Percentiles rank a stretch among this genome's conserved stretches.
Conservation (phyloP, 2,329 filamentous ascomycete genomes). For the Fusarium tupiense region DNA sequence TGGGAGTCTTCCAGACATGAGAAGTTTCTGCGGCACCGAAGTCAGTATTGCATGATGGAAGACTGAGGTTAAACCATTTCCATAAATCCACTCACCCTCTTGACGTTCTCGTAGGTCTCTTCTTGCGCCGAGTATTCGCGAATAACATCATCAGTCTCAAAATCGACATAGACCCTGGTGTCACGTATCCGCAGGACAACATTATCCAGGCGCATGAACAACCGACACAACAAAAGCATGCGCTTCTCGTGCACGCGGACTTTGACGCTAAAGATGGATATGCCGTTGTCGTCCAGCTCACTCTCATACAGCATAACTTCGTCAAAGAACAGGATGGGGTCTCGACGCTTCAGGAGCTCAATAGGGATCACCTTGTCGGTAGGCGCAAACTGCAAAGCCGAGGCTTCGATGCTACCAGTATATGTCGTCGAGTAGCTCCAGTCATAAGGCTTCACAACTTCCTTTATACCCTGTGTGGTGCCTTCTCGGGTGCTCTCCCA, state of each 20-base stretch:
- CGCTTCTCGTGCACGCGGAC: slow-evolving; percentile 90
- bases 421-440: slow-evolving; percentile 97
- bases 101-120: slow-evolving; percentile 79
- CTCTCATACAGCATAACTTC: slow-evolving; percentile 97
- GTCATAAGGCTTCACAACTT: slow-evolving; percentile 95
- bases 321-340: slow-evolving; percentile 96
- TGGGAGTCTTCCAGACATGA: slow-evolving; percentile 61
- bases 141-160: slow-evolving; percentile 79
- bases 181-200: slow-evolving; percentile 89
- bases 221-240: slow-evolving; percentile 82
- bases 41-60: neutral
- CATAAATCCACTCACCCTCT: slow-evolving; percentile 64
- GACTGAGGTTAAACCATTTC: neutral
- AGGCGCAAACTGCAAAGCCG: slow-evolving; percentile 42
- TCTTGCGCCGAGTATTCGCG: slow-evolving; percentile 93
- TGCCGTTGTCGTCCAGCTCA: slow-evolving; percentile 97
- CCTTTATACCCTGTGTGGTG: slow-evolving; percentile 87
- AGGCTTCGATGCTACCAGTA: slow-evolving; percentile 70
- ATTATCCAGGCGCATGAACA: slow-evolving; percentile 94
- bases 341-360: slow-evolving; percentile 84
- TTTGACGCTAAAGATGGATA: slow-evolving; percentile 90
- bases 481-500: slow-evolving; percentile 78
- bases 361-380: slow-evolving; percentile 73
- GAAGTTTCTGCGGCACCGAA: slow-evolving; percentile 53
- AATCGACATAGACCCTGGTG: slow-evolving; percentile 92